Conservation (phyloP, 176 grass and related monocot species). For the Oryza brachyantha region DNA sequence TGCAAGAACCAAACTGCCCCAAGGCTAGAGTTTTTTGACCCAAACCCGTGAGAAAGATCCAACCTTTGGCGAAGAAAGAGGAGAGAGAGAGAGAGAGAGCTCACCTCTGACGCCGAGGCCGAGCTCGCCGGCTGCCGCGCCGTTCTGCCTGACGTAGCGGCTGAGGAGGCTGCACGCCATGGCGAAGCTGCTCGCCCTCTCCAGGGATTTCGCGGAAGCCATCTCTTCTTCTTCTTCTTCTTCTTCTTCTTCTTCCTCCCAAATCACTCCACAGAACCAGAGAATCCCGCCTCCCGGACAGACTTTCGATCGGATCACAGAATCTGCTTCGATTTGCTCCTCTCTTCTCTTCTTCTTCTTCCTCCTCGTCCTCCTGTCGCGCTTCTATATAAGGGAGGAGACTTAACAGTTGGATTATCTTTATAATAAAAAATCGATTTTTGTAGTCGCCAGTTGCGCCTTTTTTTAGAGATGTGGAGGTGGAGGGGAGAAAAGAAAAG, state of each 20-base stretch:
- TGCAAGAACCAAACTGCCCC: background rate
- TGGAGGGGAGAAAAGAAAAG: background rate
- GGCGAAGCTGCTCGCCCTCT: constrained; percentile 63
- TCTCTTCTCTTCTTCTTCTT: background rate
- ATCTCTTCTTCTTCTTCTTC: no score
- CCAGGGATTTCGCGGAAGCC: constrained; percentile 41
- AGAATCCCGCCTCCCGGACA: background rate
- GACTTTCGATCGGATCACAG: background rate
- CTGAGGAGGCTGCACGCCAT: constrained; percentile 74
- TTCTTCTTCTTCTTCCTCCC: no score
- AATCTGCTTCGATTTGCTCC: background rate
- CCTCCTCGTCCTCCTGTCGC: background rate
- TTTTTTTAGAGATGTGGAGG: background rate
- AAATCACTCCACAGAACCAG: background rate
- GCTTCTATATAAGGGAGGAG: background rate
- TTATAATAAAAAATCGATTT: no score
- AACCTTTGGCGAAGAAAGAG: background rate
- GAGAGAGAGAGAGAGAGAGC: background rate
- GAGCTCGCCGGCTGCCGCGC: constrained; percentile 47
- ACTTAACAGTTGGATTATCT: background rate
- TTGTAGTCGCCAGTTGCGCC: background rate
- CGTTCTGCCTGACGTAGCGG: constrained; percentile 83
- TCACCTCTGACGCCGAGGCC: constrained; percentile 63
- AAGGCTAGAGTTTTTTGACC: background rate
- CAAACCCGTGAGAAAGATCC: no score